Evolutionary conservation across 768 basidiomycete genomes (phyloP), one percentile per base, ranked within the genome.

Genomic region (Leucogyrophana mollusca): DNA sequence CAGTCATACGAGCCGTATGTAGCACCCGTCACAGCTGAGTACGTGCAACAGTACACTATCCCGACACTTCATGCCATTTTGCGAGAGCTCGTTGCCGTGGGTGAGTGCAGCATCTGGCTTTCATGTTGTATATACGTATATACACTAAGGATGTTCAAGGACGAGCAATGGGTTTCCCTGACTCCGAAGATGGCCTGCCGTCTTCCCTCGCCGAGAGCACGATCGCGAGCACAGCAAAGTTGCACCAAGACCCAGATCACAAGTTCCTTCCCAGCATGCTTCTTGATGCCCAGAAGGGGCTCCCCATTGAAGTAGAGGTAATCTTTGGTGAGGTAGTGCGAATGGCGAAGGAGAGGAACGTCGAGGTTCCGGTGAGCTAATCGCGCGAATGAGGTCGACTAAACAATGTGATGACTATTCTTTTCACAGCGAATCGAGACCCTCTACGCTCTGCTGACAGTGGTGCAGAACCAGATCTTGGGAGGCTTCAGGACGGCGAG

Each of bases 221-320:
- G 13, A 61, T 83, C 3, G 59, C 67, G 46, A 59, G 54, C 21
- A 77, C 76, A 3, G 63, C 62, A 36, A 50, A 53, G 9, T 21
- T 74, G 24, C 73, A 83, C 50, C 56, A 53, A 24, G 52, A 51
- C 20, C 69, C 82, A 2, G 69, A 75, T 3, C 74, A 68, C 52
- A 68, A 43, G 7, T 75, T 82, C 40, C 67, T 71, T 40, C 74
- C 80, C 4, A 85, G 83, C 55, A 85, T 85, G 82, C 66, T 83
- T 25, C 67, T 84, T 4, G 83, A 85, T 56, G 67, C 68, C 17
- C 68, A 77, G 55, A 72, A 67, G 39, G 76, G 73, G 3, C 69
- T 68, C 43, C 82, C 85, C 32, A 76, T 85, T 49, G 85, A 87
- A 64, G 76, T 86, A 1, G 84, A 86, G 57, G 80, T 76, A 10